phyloP scores from a whole-genome alignment of 352 stramenopile species.

The Globisporangium carolinianum region DNA sequence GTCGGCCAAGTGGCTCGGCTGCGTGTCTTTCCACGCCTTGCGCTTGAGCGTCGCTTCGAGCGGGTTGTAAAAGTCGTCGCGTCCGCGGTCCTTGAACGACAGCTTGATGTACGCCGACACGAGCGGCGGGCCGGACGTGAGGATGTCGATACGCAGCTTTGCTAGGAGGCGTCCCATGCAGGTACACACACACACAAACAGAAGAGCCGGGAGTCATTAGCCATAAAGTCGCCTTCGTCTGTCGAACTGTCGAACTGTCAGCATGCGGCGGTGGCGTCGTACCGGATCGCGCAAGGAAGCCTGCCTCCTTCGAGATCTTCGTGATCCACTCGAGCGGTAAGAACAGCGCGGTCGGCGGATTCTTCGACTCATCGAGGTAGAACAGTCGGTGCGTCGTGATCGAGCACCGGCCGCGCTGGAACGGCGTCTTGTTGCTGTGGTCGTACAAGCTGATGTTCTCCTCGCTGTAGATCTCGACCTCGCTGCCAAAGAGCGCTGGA shows the following conservation, averaged over 20 bases:
- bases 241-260: too few species aligned
- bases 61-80: conserved; percentile 80
- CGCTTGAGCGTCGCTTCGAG: conserved; percentile 57
- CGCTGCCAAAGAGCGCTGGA: conserved; percentile 63
- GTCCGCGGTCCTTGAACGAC: conserved; percentile 81
- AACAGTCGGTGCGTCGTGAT: conserved; percentile 83
- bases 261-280: not conserved
- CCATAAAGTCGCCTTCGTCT: too few species aligned
- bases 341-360: conserved; percentile 52
- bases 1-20: conserved; percentile 68
- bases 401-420: conserved; percentile 61
- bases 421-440: conserved; percentile 65
- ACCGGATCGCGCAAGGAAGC: conserved; percentile 73
- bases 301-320: conserved; percentile 68
- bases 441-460: conserved; percentile 83
- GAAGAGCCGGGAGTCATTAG: too few species aligned
- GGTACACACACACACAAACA: not conserved
- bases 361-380: conserved; percentile 60
- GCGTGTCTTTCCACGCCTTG: conserved; percentile 71
- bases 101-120: conserved; percentile 74
- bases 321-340: conserved; percentile 68
- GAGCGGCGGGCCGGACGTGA: conserved; percentile 22
- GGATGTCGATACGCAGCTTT: conserved; percentile 77
- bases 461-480: conserved; percentile 87
- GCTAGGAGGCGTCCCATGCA: conserved; percentile 13